These are phyloP conservation scores for Dictyostelium intermedium DNA, from an alignment of 78 protist species.

Conservation along the genomic window DNA sequence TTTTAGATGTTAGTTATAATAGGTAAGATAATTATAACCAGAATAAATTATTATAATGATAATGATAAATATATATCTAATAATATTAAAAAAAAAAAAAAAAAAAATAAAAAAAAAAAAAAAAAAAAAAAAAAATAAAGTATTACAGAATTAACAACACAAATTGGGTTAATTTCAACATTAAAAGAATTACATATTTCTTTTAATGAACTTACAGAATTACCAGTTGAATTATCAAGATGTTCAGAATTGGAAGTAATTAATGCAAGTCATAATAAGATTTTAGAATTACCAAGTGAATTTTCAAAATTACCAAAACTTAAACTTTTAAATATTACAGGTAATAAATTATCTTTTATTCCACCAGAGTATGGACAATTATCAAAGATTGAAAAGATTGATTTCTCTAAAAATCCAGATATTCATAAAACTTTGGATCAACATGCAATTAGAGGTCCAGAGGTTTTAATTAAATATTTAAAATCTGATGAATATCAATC, in stretches of 20 bases:
- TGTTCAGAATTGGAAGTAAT: conserved; percentile 45
- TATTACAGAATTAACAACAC: conserved; percentile 70
- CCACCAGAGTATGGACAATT: conserved; percentile 38
- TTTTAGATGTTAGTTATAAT: conserved; percentile 75
- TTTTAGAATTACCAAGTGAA: conserved; percentile 26
- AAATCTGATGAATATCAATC: conserved; percentile 60
- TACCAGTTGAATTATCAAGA: conserved; percentile 51
- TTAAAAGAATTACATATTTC: conserved; percentile 64
- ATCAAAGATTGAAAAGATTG: conserved; percentile 65
- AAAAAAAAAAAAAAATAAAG: no score
- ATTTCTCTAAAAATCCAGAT: conserved; percentile 60
- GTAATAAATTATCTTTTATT: conserved; percentile 35
- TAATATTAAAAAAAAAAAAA: no score
- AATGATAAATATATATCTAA: no score
- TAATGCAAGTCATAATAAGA: conserved; percentile 27
- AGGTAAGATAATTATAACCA: no score
- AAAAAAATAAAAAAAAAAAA: no score
- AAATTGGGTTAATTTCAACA: conserved; percentile 72
- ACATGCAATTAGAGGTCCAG: conserved; percentile 67
- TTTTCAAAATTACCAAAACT: conserved; percentile 14
- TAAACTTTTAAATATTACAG: conserved; percentile 18
- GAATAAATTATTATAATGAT: no score
- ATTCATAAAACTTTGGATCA: conserved; percentile 38
- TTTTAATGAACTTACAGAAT: conserved; percentile 61
- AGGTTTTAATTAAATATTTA: conserved; percentile 52